A percentile compares a stretch with the other conserved stretches of the same genome.
These are phyloP conservation scores for Termitomyces sp. DNA, from an alignment of 768 basidiomycete species.

Conservation along the genomic window DNA sequence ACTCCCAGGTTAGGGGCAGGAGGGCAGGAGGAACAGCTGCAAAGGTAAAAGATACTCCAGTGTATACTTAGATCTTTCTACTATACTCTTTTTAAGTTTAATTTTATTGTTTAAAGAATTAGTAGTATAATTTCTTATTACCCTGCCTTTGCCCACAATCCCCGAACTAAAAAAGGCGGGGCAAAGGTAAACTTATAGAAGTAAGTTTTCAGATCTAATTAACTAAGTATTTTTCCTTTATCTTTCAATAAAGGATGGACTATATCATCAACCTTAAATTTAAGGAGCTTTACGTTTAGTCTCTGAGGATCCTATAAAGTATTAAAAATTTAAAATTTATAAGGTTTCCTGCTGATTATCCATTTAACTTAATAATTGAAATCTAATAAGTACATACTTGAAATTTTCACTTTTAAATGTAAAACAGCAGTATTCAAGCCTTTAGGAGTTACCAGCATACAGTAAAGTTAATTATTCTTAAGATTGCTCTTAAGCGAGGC, in stretches of 20 bases:
- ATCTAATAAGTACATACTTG: slow-evolving; percentile 1
- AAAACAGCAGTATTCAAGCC: neutral
- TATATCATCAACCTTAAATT: slow-evolving; percentile 5
- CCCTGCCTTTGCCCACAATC: too few species aligned
- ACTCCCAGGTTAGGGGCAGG: too few species aligned
- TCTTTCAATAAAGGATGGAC: slow-evolving; percentile 2
- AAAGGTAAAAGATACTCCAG: too few species aligned
- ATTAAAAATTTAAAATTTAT: slow-evolving; percentile 2
- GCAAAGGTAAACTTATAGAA: neutral
- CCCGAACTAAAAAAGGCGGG: too few species aligned
- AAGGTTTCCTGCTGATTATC: slow-evolving; percentile 6
- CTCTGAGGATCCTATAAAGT: slow-evolving; percentile 4
- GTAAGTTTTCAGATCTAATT: neutral
- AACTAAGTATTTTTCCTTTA: neutral
- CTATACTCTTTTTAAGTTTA: neutral
- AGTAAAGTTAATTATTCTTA: slow-evolving; percentile 2
- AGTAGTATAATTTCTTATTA: slow-evolving; percentile 1
- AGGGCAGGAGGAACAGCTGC: too few species aligned
- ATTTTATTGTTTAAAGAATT: neutral
- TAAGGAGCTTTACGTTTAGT: slow-evolving; percentile 5
- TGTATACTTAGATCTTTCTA: neutral
- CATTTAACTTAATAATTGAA: slow-evolving; percentile 6
- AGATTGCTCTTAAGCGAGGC: slow-evolving; percentile 3
- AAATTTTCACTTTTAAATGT: slow-evolving; percentile 3
- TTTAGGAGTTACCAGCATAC: slow-evolving; percentile 6